Base-by-base conservation (phyloP, 75 land plant genomes). In the Isoetes taiwanensis region DNA sequence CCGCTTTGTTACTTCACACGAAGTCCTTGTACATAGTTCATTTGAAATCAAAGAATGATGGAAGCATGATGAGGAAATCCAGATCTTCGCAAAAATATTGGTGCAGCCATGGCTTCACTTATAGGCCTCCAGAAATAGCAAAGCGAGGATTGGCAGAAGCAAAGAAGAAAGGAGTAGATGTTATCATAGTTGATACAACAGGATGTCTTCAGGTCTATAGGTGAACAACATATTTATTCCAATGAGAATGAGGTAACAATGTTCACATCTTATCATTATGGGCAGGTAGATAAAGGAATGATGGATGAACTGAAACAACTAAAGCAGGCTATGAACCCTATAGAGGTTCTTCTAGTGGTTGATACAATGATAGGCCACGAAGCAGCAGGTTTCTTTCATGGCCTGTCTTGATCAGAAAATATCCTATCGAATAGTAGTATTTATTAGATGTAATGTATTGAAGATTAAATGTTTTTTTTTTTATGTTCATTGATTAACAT, bases 261-360 rank as follows among this genome's bases (percentile, higher is more conserved):
- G 38, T 37, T 37, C 14, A 37, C 38, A 37, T 37, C 50, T 19
- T 46, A 5, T n/a, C n/a, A n/a, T n/a, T n/a, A n/a, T n/a, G 4
- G 6, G 8, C 50, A 46, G 50, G 50, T 46, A 3, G 50, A 46
- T 19, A n/a, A 5, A 5, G n/a, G 4, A 16, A 46, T 46, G 50
- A 46, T 46, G 50, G 50, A 46, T n/a, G 50, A 46, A 46, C 50
- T 46, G 23, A 46, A 46, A n/a, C n/a, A 46, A 46, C 16, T 46
- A 23, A 46, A 46, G n/a, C 5, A 46, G n/a, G 16, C 25, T n/a
- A 5, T 46, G 5, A 46, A 46, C 25, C 50, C 50, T 19, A 46
- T 3, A 5, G 50, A 46, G 16, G 50, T 46, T 5, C 50, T 46
- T 6, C 19, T 46, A 23, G 50, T 46, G 16, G 50, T 46, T n/a